These are phyloP conservation scores for Lasiodiplodia sp. DNA, from an alignment of 2,329 filamentous ascomycete species.

Conservation along the genomic window DNA sequence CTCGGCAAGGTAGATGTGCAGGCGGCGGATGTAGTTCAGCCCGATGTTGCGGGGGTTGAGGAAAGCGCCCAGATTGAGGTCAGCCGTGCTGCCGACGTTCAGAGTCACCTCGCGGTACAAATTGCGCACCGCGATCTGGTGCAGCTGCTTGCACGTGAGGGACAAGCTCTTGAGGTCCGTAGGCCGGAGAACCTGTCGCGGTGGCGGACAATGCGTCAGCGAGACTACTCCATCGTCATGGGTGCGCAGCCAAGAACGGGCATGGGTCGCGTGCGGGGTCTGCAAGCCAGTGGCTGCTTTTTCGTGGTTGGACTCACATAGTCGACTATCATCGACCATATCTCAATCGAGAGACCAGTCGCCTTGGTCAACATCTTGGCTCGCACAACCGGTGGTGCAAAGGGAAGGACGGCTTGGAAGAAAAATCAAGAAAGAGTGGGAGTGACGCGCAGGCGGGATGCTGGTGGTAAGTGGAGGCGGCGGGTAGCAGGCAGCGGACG, in stretches of 20 bases:
- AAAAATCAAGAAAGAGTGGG: not conserved
- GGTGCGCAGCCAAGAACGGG: constrained; percentile 5
- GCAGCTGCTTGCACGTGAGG: constrained; percentile 55
- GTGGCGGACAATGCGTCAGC: constrained; percentile 24
- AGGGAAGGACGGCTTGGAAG: not conserved
- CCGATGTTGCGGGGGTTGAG: constrained; percentile 57
- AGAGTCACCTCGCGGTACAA: constrained; percentile 57
- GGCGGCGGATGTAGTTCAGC: constrained; percentile 53
- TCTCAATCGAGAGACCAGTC: constrained; percentile 46
- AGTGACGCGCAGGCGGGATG: not conserved
- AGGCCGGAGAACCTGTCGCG: constrained; percentile 51
- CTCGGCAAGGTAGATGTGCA: constrained; percentile 56
- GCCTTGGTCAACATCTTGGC: constrained; percentile 42
- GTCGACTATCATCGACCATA: constrained; percentile 33
- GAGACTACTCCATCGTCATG: not conserved
- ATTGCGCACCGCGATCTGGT: constrained; percentile 54
- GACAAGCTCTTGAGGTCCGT: constrained; percentile 57
- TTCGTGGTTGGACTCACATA: constrained; percentile 20
- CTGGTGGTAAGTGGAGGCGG: not conserved
- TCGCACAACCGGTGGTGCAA: not conserved
- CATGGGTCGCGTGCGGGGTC: constrained; percentile 33
- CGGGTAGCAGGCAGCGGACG: constrained; percentile 1
- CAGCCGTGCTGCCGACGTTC: constrained; percentile 54
- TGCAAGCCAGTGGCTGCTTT: constrained; percentile 5
- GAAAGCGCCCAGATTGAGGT: constrained; percentile 54